Conservation (phyloP, 148 eudicot species). For the Vaccinium corymbosum region DNA sequence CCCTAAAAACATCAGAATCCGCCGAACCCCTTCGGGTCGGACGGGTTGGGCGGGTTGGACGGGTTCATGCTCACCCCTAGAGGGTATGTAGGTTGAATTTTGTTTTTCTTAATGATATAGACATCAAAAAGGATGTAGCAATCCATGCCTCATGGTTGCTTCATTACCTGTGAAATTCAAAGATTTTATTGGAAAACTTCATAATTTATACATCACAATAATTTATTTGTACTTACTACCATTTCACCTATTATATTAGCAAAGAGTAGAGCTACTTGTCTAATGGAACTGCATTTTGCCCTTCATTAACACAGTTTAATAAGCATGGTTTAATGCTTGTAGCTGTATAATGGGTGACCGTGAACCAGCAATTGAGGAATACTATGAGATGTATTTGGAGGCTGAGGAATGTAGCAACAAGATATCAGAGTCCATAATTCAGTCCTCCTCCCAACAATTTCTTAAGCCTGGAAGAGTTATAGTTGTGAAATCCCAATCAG, state of each 20-base stretch:
- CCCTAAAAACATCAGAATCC: no score
- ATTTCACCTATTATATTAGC: background rate
- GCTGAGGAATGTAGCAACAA: slow-evolving; percentile 61
- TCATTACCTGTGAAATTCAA: background rate
- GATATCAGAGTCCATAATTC: slow-evolving; percentile 77
- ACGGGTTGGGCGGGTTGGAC: no score
- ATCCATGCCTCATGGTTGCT: background rate
- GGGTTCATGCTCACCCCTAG: no score
- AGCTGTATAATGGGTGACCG: slow-evolving; percentile 89
- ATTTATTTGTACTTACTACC: background rate
- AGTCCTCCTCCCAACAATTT: slow-evolving; percentile 61
- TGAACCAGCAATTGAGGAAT: slow-evolving; percentile 88
- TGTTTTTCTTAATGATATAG: background rate
- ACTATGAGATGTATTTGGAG: slow-evolving; percentile 58
- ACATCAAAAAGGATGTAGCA: background rate
- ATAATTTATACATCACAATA: background rate
- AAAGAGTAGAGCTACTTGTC: background rate
- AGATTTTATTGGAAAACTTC: background rate
- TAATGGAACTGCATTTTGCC: slow-evolving; percentile 5
- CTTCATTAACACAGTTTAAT: background rate
- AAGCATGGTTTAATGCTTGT: slow-evolving; percentile 24
- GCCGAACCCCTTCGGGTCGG: no score
- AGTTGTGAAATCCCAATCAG: slow-evolving; percentile 78
- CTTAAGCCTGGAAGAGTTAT: slow-evolving; percentile 80
- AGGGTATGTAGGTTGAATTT: background rate